Conservation (phyloP, 2,329 filamentous ascomycete genomes). For the Zymoseptoria passerinii region DNA sequence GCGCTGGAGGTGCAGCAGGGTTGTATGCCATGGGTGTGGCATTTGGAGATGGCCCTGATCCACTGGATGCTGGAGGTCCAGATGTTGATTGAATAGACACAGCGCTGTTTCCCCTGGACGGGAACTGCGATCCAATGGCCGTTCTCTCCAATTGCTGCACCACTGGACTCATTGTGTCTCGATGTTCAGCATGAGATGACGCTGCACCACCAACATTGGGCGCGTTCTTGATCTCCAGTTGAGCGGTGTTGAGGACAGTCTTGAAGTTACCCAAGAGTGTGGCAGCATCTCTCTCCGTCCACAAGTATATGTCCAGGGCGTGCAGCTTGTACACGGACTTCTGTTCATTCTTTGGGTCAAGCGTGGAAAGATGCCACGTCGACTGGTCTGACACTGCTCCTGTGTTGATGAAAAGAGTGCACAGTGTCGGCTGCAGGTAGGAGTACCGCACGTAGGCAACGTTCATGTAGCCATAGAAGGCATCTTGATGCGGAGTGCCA, state of each 20-base stretch:
- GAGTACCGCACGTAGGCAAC: conserved; percentile 57
- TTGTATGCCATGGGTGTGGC: conserved; percentile 64
- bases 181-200: conserved; percentile 34
- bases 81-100: conserved; percentile 30
- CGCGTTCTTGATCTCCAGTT: conserved; percentile 58
- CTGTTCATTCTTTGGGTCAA: conserved; percentile 62
- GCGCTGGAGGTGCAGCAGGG: conserved; percentile 66
- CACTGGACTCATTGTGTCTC: conserved; percentile 54
- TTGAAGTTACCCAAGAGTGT: conserved; percentile 62
- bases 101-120: conserved; percentile 32
- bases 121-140: conserved; percentile 55
- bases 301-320: conserved; percentile 70
- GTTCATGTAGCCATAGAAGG: conserved; percentile 60
- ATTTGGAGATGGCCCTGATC: conserved; percentile 14
- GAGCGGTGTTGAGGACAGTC: conserved; percentile 53
- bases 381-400: conserved; percentile 36
- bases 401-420: conserved; percentile 56
- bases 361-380: conserved; percentile 68
- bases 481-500: conserved; percentile 68
- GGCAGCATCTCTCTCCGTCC: conserved; percentile 63
- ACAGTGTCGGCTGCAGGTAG: conserved; percentile 64
- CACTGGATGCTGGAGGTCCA: conserved; percentile 25
- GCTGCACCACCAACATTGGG: conserved; percentile 42
- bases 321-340: conserved; percentile 74
- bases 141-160: conserved; percentile 66